phyloP scores from a whole-genome alignment of 371 early-diverging fungal species.

The Saksenaea oblongispora region DNA sequence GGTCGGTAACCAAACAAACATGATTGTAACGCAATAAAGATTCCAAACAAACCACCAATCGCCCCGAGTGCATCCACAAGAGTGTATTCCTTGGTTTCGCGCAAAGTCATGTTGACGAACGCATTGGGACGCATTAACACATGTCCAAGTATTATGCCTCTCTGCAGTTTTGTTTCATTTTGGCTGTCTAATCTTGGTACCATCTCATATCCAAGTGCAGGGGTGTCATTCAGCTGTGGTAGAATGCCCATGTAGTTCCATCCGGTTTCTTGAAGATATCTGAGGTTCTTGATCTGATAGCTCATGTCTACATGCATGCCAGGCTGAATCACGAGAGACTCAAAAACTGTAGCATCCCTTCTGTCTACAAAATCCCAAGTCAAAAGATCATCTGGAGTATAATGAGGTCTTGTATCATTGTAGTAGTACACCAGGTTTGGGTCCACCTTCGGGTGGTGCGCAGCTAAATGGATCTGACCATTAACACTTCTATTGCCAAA shows the following conservation, averaged over 20 bases:
- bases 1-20: not conserved
- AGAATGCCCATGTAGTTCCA: conserved; percentile 55
- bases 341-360: not conserved
- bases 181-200: too few species aligned
- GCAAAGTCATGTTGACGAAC: not conserved
- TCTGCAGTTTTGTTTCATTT: too few species aligned
- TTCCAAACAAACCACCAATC: not conserved
- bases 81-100: not conserved
- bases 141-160: too few species aligned
- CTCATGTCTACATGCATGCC: not conserved
- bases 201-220: too few species aligned
- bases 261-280: conserved; percentile 37
- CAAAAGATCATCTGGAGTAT: not conserved
- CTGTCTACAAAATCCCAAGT: not conserved
- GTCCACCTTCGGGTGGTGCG: conserved; percentile 44
- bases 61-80: not conserved
- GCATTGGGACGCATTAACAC: not conserved
- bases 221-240: conserved; percentile 44
- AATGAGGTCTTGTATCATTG: conserved; percentile 6
- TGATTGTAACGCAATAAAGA: not conserved
- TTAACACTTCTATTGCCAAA: conserved; percentile 20
- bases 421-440: conserved; percentile 41
- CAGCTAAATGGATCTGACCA: conserved; percentile 41
- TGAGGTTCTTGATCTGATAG: conserved; percentile 20
- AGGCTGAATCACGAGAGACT: too few species aligned